Base-by-base conservation (phyloP, 169 alveolate genomes). In the Eimeria brunetti region DNA sequence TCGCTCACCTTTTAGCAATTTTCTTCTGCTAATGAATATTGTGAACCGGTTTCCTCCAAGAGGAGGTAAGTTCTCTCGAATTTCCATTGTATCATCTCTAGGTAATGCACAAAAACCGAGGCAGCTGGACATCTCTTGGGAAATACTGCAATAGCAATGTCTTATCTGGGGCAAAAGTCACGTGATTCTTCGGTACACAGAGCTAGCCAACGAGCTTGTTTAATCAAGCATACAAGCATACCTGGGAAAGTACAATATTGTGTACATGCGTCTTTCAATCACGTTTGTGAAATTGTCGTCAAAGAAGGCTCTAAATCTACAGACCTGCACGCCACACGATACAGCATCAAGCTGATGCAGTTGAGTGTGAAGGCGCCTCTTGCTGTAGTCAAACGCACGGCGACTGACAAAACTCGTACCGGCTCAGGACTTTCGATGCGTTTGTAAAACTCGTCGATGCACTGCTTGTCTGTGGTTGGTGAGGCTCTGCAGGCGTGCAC, bases 351-450 rank as follows among this genome's bases (percentile, higher is more conserved):
- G 53, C 83, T 33, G 16, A 73, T 38, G 30, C 41, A n/a, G 0
- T 16, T 38, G 33, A 73, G 83, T 73, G 83, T 22, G 83, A 9
- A 73, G 51, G 41, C 16, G 0, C 83, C 33, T 36, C 3, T 38
- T 73, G 83, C 83, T 38, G 56, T 2, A 38, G 30, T 18, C 53
- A 33, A 73, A 18, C 56, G 46, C 44, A 0, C 22, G 22, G 67
- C 51, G 56, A 33, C 27, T n/a, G 7, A 53, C 51, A 14, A 51
- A 14, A 53, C 38, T 27, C 71, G 11, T 33, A 83, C 90, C 90
- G 90, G 90, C 76, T 83, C 90, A 33, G 90, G 75, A 46, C 75
- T 83, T 22, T 83, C 90, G 33, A 83, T 53, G 46, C 88, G 88
- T 51, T 78, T 53, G 88, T 46, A 51, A 30, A 78, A 78, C 4